Base-by-base conservation (phyloP, 1,284 basidiomycete species). In the Ustilago crameri region DNA sequence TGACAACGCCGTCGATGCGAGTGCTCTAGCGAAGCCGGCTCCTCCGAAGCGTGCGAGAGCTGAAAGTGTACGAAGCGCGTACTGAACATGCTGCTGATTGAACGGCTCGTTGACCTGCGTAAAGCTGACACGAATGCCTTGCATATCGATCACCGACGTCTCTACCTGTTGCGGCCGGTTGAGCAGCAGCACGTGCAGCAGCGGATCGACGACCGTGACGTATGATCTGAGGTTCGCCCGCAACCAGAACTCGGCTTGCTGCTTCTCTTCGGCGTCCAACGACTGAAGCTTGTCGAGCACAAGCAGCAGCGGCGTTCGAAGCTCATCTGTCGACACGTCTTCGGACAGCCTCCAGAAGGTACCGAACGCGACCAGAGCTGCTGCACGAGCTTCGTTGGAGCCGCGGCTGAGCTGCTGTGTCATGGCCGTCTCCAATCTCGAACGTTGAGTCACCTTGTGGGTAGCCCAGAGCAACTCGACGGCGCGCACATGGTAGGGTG, bases 271-370 rank as follows among this genome's bases (percentile, higher is more conserved):
- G 8, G 47, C 48, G 30, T 78, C 62, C n/a, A 46, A 23, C 3
- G 71, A 74, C 15, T 63, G 62, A 3, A 98, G 84, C 0, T 90
- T 89, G 79, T 96, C 93, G 40, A 98, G 85, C 14, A 96, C 88
- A 47, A 91, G 88, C 86, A 94, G 90, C 87, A 98, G 88, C 0
- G 95, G 95, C 0, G 91, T 59, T 22, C 44, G 48, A 12, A 76
- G 51, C 47, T 68, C 63, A 30, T 65, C 58, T 0, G 60, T 67
- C 20, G 58, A 50, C 7, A 61, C 77, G 86, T 77, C 67, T 91
- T 93, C 92, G 49, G 90, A 91, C 60, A 94, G 84, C 59, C 93
- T 88, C 95, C 95, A 98, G 7, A 98, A 85, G 1, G 93, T 89
- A 1, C 95, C 94, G 82, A 98, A 96, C 0, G 91, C 91, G 70